phyloP scores from a whole-genome alignment of 371 early-diverging fungal genomes.

The Lichtheimia ramosa region DNA sequence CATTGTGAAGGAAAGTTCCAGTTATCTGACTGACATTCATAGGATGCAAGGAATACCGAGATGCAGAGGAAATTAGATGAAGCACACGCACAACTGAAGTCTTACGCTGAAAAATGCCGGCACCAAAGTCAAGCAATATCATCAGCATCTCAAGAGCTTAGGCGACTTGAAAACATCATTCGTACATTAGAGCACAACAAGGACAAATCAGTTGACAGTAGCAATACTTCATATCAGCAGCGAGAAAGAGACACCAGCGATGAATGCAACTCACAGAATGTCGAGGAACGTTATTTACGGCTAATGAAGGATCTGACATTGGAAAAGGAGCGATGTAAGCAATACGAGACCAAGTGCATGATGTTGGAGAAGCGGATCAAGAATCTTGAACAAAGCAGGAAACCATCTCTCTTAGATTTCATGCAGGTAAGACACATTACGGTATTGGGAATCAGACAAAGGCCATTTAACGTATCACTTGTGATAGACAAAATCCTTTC shows the following conservation, averaged over 20 bases:
- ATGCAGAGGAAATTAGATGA: conserved; percentile 22
- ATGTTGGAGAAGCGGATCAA: conserved; percentile 11
- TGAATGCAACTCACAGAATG: not conserved
- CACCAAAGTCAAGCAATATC: conserved; percentile 26
- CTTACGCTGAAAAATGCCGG: conserved; percentile 28
- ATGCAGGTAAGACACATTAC: conserved; percentile 18
- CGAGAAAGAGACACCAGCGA: conserved; percentile 5
- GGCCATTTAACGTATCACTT: not conserved
- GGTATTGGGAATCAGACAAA: not conserved
- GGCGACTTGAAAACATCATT: conserved; percentile 15
- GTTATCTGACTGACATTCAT: too few species aligned
- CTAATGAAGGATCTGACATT: conserved; percentile 13
- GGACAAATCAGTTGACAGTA: not conserved
- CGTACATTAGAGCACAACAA: conserved; percentile 11
- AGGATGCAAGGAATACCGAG: conserved; percentile 20
- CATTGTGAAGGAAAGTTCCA: not conserved
- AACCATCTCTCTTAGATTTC: conserved; percentile 7
- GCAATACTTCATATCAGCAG: conserved; percentile 4
- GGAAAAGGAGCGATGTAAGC: conserved; percentile 18
- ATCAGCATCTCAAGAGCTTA: conserved; percentile 20
- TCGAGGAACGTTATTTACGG: conserved; percentile 15
- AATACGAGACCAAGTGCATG: conserved; percentile 17
- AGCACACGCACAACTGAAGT: conserved; percentile 14
- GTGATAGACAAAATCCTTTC: conserved; percentile 16
- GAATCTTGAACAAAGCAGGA: conserved; percentile 13